Evolutionary conservation across 768 basidiomycete species (phyloP), one percentile per base, ranked within the genome.

Genomic region (Boletus pseudopeckii): DNA sequence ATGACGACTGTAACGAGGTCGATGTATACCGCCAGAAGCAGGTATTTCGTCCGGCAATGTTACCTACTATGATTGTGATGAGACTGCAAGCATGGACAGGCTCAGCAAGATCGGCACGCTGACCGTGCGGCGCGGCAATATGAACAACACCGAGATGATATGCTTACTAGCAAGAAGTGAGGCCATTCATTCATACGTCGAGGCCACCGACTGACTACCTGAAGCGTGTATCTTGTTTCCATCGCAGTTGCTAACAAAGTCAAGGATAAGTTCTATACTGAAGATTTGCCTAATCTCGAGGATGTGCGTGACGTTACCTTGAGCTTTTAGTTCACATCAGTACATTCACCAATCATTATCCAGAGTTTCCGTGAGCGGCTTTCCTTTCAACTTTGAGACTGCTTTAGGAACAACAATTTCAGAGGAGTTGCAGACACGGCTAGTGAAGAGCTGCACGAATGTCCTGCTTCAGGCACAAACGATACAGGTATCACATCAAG

Each of bases 131-230:
- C 83, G 18, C 84, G 80, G 66, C 89, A 91, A 61, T 81, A 81
- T 41, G 89, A 90, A 57, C 84, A 88, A 60, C 88, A 90, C 60
- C 80, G 79, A 49, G 76, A 77, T 33, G 86, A 91, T 38, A 92
- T 92, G 90, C 69, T 83, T 40, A 87, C 85, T 59, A 80, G 82
- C 70, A 92, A 92, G 75, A 92, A 92, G 90, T 91, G 54, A 32
- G 73, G 33, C 22, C 15, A 20, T 37, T 28, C 45, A 36, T 55
- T 26, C 37, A 45, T n/a, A 8, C 20, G n/a, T 43, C 48, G 6
- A 44, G 32, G 41, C 51, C 22, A 14, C 11, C 38, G 3, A 52
- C 50, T 56, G 38, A 48, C 39, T 22, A 17, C 45, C 41, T 45
- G 38, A 55, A 91, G 88, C 65, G 70, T 78, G 18, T 92, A 90